Conservation (phyloP, 2,329 filamentous ascomycete genomes). For the Pestalotiopsis fici region DNA sequence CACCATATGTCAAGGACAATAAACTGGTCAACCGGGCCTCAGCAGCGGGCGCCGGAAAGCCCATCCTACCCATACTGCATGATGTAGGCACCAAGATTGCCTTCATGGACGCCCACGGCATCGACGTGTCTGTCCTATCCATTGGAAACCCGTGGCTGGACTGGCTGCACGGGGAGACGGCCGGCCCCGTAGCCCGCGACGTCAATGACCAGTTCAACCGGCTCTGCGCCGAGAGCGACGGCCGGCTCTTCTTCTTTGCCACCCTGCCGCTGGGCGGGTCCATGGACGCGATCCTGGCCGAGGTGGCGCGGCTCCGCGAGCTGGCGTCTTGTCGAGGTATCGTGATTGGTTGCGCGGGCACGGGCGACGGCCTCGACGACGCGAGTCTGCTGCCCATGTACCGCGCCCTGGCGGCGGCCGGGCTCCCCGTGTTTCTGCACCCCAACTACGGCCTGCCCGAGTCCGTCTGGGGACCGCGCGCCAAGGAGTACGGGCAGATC, state of each 20-base stretch:
- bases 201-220: slow-evolving; percentile 79
- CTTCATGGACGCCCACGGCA: slow-evolving; percentile 85
- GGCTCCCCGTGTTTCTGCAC: slow-evolving; percentile 65
- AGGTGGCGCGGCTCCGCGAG: slow-evolving; percentile 62
- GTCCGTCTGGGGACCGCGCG: slow-evolving; percentile 75
- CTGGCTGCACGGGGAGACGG: slow-evolving; percentile 66
- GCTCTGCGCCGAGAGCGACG: slow-evolving; percentile 67
- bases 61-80: background rate
- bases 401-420: slow-evolving; percentile 63
- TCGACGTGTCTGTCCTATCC: slow-evolving; percentile 81
- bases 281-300: slow-evolving; percentile 58
- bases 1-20: slow-evolving; percentile 2
- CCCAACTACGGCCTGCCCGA: slow-evolving; percentile 77
- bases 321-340: slow-evolving; percentile 76
- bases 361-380: slow-evolving; percentile 82
- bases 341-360: slow-evolving; percentile 81
- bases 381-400: slow-evolving; percentile 71
- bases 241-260: slow-evolving; percentile 79
- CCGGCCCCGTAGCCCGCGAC: slow-evolving; percentile 60
- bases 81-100: slow-evolving; percentile 61
- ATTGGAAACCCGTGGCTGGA: slow-evolving; percentile 94
- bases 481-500: slow-evolving; percentile 79
- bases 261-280: slow-evolving; percentile 76
- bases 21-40: slow-evolving; percentile 2
- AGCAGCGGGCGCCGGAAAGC: background rate